phyloP scores from a whole-genome alignment of 768 basidiomycete species.

The Calvatia gigantea region DNA sequence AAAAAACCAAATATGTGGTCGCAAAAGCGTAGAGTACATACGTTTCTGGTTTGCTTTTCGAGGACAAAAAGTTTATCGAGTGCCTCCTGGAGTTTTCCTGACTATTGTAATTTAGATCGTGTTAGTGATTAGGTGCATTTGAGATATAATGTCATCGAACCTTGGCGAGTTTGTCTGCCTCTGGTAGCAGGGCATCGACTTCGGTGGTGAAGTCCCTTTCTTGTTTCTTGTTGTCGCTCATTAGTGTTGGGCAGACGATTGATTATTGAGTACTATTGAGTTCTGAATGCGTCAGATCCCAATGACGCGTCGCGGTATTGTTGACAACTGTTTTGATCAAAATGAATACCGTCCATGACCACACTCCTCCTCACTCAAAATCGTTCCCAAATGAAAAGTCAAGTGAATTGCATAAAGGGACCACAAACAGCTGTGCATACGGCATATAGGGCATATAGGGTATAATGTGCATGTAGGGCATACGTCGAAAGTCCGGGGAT shows the following conservation, averaged over 20 bases:
- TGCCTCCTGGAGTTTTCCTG: conserved; percentile 79
- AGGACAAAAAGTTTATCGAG: conserved; percentile 85
- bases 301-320: conserved; percentile 65
- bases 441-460: conserved; percentile 28
- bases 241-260: conserved; percentile 41
- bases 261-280: no score
- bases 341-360: conserved; percentile 23
- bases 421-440: conserved; percentile 2
- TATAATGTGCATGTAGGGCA: conserved; percentile 30
- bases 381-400: conserved; percentile 13
- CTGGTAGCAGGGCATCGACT: conserved; percentile 71
- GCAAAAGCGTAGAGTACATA: no score
- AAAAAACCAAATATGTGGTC: no score
- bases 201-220: conserved; percentile 86
- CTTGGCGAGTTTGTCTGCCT: conserved; percentile 66
- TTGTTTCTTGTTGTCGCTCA: conserved; percentile 82
- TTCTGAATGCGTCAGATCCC: conserved; percentile 31
- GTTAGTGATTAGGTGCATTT: conserved; percentile 10
- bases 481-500: conserved; percentile 21
- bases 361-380: background rate
- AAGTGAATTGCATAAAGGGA: conserved; percentile 25
- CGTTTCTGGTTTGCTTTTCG: conserved; percentile 97
- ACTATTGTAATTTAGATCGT: conserved; percentile 37
- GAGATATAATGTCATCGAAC: conserved; percentile 36
- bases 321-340: conserved; percentile 38